Percentiles rank a stretch among this genome's conserved stretches.
phyloP scores from a whole-genome alignment of 2,329 filamentous ascomycete genomes.

The Trichoderma asperellum region DNA sequence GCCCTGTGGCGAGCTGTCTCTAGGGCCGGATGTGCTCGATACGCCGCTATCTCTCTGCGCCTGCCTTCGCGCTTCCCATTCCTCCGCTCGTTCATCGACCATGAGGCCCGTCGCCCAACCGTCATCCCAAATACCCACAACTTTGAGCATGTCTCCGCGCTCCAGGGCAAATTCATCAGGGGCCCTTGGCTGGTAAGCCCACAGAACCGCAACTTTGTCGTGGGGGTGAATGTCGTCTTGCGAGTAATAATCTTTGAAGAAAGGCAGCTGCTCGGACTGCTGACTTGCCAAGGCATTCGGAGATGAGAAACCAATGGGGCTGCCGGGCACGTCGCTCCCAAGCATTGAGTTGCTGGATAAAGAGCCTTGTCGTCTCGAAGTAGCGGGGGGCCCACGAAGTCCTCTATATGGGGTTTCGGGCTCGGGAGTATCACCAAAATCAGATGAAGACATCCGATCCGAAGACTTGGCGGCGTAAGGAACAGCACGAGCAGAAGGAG shows the following conservation, averaged over 20 bases:
- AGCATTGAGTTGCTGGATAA: conserved; percentile 83
- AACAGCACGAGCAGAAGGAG: conserved; percentile 45
- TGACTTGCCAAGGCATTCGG: conserved; percentile 82
- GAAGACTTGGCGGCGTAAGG: conserved; percentile 53
- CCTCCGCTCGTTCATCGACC: conserved; percentile 79
- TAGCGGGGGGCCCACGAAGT: conserved; percentile 61
- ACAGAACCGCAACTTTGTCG: conserved; percentile 87
- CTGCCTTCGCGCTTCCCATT: conserved; percentile 79
- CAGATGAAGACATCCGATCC: conserved; percentile 69
- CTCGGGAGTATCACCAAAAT: conserved; percentile 71
- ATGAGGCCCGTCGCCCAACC: conserved; percentile 96
- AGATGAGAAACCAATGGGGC: conserved; percentile 76
- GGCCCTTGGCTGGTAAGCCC: conserved; percentile 95
- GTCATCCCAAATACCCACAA: conserved; percentile 98
- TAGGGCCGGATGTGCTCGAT: conserved; percentile 73
- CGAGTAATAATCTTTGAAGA: conserved; percentile 99
- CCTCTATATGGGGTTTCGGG: conserved; percentile 63
- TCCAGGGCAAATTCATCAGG: conserved; percentile 92
- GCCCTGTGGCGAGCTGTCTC: conserved; percentile 64
- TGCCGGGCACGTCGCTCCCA: conserved; percentile 71
- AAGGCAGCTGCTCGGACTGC: conserved; percentile 91
- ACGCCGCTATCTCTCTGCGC: conserved; percentile 91
- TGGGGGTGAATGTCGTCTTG: conserved; percentile 93
- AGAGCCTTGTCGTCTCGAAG: conserved; percentile 77
- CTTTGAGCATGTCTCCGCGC: conserved; percentile 95